These are phyloP conservation scores for Phytophthora capsici DNA, from an alignment of 352 stramenopile species.

Conservation along the genomic window DNA sequence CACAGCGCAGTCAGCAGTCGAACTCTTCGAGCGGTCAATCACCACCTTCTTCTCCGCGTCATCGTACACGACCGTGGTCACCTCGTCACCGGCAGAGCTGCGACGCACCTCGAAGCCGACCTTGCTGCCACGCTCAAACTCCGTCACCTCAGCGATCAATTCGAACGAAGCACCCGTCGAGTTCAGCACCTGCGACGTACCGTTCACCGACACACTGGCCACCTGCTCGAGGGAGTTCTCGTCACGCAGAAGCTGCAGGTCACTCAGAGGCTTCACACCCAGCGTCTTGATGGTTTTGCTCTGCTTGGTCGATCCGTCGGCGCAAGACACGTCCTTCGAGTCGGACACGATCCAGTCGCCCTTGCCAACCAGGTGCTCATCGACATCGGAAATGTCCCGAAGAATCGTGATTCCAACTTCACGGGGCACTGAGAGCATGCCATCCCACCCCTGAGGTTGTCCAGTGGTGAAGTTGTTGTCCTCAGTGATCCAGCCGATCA, in stretches of 20 bases:
- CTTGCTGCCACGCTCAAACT: slow-evolving; percentile 49
- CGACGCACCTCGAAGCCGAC: slow-evolving; percentile 69
- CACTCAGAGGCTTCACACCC: slow-evolving; percentile 48
- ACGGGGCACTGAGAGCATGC: slow-evolving; percentile 65
- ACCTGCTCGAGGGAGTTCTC: slow-evolving; percentile 43
- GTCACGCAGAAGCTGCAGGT: slow-evolving; percentile 59
- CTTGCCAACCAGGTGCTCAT: slow-evolving; percentile 49
- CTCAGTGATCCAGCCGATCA: slow-evolving; percentile 72
- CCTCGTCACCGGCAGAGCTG: slow-evolving; percentile 51
- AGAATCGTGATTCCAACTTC: slow-evolving; percentile 61
- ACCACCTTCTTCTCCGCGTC: slow-evolving; percentile 63
- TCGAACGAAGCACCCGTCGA: slow-evolving; percentile 62
- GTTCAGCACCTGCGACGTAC: slow-evolving; percentile 40
- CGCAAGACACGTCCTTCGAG: slow-evolving; percentile 37
- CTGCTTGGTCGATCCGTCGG: slow-evolving; percentile 26
- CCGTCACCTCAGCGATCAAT: slow-evolving; percentile 51
- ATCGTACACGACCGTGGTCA: slow-evolving; percentile 71
- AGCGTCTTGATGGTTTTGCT: slow-evolving; percentile 78
- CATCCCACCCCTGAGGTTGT: slow-evolving; percentile 75
- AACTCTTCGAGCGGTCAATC: slow-evolving; percentile 62
- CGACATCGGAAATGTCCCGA: slow-evolving; percentile 54
- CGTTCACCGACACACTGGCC: slow-evolving; percentile 34
- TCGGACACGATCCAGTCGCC: slow-evolving; percentile 70
- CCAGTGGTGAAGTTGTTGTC: slow-evolving; percentile 51
- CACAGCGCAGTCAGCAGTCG: slow-evolving; percentile 49